Evolutionary conservation across 345 rosid genomes (phyloP), one percentile per base, ranked within the genome.

Genomic region (Ceriops tagal): DNA sequence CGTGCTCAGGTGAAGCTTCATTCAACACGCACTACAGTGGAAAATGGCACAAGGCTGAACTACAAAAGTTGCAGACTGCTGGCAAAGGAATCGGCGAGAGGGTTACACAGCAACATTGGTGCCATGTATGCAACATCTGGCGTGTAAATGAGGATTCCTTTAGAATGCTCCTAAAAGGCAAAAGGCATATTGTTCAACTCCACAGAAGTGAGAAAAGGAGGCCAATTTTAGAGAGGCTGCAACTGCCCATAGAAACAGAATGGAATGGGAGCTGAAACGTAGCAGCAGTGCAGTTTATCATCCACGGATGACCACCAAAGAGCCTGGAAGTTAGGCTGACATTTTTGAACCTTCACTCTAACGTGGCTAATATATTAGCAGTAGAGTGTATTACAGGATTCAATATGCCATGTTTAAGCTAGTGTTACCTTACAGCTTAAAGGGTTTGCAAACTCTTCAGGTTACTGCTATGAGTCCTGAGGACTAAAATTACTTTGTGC

Each of bases 41-140:
- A 26, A 68, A 58, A 43, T 9, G 61, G 19, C 56, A 57, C 63
- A 68, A 39, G 39, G 63, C 55, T 66, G 49, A 73, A 53, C 60
- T 63, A 18, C 53, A 24, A 16, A 65, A 53, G 28, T 19, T 53
- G 20, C 47, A 56, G 22, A 18, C 13, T 19, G 46, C 53, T 39
- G 5, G 53, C 28, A 61, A 46, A 31, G n/a, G n/a, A 6, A 26
- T 3, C 51, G 57, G 19, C 35, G 60, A 31, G 37, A 64, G 46
- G 4, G 58, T 20, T 9, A 43, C 43, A 46, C 39, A 27, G 69
- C 60, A 11, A 55, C 58, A 62, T 18, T 4, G 53, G 64, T 75
- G 75, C 32, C 11, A 21, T 1, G 5, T 68, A 22, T 73, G 78
- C 63, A 62, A 75, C 63, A 10, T 73, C 66, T 71, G 56, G 63